phyloP scores from a whole-genome alignment of 306 rosid species.

The Vigna trinervia region DNA sequence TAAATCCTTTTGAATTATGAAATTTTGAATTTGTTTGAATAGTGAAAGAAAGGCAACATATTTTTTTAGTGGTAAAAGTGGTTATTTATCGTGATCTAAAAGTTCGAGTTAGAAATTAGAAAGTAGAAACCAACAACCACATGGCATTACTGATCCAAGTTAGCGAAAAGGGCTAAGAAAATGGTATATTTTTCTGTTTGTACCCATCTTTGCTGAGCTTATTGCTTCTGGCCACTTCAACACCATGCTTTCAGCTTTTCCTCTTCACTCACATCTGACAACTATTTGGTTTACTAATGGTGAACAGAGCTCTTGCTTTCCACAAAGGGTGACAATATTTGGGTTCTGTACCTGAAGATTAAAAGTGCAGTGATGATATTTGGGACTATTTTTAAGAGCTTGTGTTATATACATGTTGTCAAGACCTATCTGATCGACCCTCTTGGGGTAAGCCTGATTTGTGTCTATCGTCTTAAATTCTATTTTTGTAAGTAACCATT shows the following conservation, averaged over 20 bases:
- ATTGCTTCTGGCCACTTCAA: conserved; percentile 4
- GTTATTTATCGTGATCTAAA: background rate
- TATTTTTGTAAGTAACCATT: background rate
- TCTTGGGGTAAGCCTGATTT: conserved; percentile 45
- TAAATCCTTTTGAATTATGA: background rate
- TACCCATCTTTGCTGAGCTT: background rate
- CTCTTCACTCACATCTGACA: conserved; percentile 19
- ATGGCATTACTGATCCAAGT: background rate
- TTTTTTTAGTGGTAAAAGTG: background rate
- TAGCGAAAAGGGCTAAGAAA: background rate
- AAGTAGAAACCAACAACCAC: background rate
- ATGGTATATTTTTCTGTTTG: background rate
- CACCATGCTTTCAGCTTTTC: conserved; percentile 2
- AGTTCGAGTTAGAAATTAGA: background rate
- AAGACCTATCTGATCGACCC: conserved; percentile 46
- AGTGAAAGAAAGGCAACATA: background rate
- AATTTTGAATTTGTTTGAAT: background rate
- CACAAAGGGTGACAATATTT: background rate
- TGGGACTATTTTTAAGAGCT: conserved; percentile 38
- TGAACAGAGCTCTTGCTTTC: conserved; percentile 4
- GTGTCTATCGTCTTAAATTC: background rate
- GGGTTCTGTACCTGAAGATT: conserved; percentile 16
- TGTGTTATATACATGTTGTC: conserved; percentile 60
- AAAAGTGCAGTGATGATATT: conserved; percentile 4
- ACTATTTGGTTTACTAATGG: background rate